Percentiles rank a stretch among this genome's conserved stretches.
Conservation (phyloP, 306 rosid genomes). For the Prunus davidiana region DNA sequence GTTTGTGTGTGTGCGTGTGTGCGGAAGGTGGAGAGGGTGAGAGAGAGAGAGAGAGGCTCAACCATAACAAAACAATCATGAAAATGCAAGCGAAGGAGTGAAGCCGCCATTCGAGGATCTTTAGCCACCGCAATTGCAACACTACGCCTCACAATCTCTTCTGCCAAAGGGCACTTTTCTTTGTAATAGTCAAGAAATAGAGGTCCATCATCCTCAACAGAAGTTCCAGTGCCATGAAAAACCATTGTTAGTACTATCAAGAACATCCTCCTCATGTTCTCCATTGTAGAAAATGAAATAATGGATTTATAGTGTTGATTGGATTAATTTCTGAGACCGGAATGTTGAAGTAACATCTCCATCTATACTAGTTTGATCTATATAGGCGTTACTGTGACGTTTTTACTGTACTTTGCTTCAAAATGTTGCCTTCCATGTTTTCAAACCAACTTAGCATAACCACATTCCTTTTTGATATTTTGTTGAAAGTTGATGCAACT, state of each 20-base stretch:
- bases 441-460: conserved; percentile 46
- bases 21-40: not conserved
- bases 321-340: not conserved
- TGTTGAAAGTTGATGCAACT: conserved; percentile 62
- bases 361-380: not conserved
- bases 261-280: conserved; percentile 7
- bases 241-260: conserved; percentile 17
- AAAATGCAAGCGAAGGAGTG: conserved; percentile 85
- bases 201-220: conserved; percentile 12
- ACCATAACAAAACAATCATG: conserved; percentile 95
- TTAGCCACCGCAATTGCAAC: conserved; percentile 51
- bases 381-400: conserved; percentile 10
- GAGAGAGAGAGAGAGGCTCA: not conserved
- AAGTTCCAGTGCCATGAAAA: conserved; percentile 27
- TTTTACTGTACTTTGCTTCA: conserved; percentile 21
- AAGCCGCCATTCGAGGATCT: conserved; percentile 87
- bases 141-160: conserved; percentile 61
- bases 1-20: no score
- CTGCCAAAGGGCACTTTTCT: conserved; percentile 66
- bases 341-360: not conserved
- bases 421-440: conserved; percentile 25
- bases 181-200: conserved; percentile 62
- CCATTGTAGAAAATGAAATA: conserved; percentile 37
- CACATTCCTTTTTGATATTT: conserved; percentile 24
- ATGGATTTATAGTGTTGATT: no score